Base-by-base conservation (phyloP, 148 eudicot genomes). In the Cornus suecica region DNA sequence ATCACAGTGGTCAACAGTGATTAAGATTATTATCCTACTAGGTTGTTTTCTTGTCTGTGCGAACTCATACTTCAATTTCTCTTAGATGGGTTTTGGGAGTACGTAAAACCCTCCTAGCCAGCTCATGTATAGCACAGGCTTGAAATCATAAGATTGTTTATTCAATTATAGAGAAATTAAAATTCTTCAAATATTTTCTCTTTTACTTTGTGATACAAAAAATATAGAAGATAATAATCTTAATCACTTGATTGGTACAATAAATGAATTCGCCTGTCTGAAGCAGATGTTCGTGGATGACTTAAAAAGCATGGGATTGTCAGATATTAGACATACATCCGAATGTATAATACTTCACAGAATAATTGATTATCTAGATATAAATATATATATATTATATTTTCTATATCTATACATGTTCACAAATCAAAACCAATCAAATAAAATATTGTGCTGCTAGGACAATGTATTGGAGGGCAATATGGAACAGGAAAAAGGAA, bases 51-150 rank as follows among this genome's bases (percentile, higher is more conserved):
- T 78, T 14, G 48, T n/a, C 54, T 22, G 62, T 29, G 76, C 65
- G 64, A 70, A 65, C 76, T 71, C 74, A 30, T 18, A n/a, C 30
- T 25, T 48, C 48, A 51, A 78, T 48, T 32, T 52, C 65, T 29
- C 22, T 16, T 31, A 76, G 80, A 31, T 71, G 45, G 1, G 80
- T 71, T 71, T 78, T 56, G 18, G 71, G 66, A 5, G 80, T 78
- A 52, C 27, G 31, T 27, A 78, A 78, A 34, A 71, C 65, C 48
- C 51, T 78, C 65, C 65, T 62, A 31, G 80, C 80, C 30, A 78
- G 76, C 31, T 78, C 80, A n/a, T 78, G 42, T 71, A 78, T 78
- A 11, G 80, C 63, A 48, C 80, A 76, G 5, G 80, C 80, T 76
- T 78, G 37, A 2, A 29, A 27, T 74, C 58, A 74, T 68, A 74